Percentiles rank a stretch among this genome's conserved stretches.
These are phyloP conservation scores for Cardamine occulta DNA, from an alignment of 345 rosid species.

Conservation along the genomic window DNA sequence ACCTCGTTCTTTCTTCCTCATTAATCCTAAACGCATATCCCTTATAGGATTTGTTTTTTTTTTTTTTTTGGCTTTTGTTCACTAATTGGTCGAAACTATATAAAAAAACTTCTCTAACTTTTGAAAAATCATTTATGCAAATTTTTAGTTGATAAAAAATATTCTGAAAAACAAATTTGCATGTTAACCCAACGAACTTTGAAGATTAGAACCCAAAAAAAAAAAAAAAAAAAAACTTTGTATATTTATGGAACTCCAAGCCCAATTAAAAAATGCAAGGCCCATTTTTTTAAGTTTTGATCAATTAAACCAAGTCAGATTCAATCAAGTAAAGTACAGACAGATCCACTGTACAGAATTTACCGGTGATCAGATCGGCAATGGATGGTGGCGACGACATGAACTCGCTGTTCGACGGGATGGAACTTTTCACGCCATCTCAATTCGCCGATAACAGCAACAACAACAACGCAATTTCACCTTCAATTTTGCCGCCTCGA, in stretches of 20 bases:
- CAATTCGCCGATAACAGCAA: slow-evolving; percentile 41
- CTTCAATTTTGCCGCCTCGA: slow-evolving; percentile 27
- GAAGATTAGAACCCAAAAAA: too few relatives aligned
- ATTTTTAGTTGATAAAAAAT: too few relatives aligned
- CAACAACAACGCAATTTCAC: slow-evolving; percentile 10
- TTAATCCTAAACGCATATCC: too few relatives aligned
- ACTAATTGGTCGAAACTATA: too few relatives aligned
- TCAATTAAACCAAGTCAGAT: background rate
- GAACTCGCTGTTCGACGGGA: slow-evolving; percentile 91
- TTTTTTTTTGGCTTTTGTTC: too few relatives aligned
- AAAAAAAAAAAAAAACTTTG: too few relatives aligned
- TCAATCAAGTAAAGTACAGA: background rate
- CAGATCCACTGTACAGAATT: background rate
- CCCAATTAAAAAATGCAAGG: background rate
- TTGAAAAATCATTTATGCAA: too few relatives aligned
- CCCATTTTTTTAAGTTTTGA: background rate
- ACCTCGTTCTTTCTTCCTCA: too few relatives aligned
- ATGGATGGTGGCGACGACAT: slow-evolving; percentile 49
- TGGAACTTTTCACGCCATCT: slow-evolving; percentile 72
- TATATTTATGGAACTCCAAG: background rate
- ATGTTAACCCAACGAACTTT: too few relatives aligned
- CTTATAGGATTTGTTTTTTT: too few relatives aligned
- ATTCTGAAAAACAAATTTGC: too few relatives aligned
- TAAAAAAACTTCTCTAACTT: too few relatives aligned
- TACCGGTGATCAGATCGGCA: slow-evolving; percentile 21